These are phyloP conservation scores for Talinum fruticosum DNA, from an alignment of 148 eudicot species.

Conservation along the genomic window DNA sequence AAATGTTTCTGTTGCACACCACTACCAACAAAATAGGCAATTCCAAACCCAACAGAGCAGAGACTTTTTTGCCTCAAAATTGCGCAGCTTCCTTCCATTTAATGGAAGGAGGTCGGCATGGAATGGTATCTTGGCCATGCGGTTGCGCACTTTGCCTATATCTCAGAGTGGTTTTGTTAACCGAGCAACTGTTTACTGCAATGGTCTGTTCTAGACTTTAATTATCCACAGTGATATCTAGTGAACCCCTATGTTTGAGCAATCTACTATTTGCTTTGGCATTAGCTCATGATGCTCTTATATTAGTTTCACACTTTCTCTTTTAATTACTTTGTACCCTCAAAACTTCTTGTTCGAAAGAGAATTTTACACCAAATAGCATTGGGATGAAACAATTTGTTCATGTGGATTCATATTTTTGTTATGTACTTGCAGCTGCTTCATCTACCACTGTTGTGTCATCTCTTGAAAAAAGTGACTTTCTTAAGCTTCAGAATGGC, in stretches of 20 bases:
- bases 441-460: slow-evolving; percentile 47
- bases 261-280: background rate
- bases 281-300: background rate
- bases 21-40: slow-evolving; percentile 71
- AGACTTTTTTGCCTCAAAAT: slow-evolving; percentile 49
- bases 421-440: slow-evolving; percentile 57
- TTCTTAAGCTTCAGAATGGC: slow-evolving; percentile 98
- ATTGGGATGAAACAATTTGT: background rate
- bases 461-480: slow-evolving; percentile 57
- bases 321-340: background rate
- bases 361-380: too few species aligned
- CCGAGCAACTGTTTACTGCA: slow-evolving; percentile 70
- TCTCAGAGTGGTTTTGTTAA: slow-evolving; percentile 45
- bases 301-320: slow-evolving; percentile 1
- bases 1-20: slow-evolving; percentile 65
- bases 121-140: slow-evolving; percentile 65
- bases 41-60: slow-evolving; percentile 51
- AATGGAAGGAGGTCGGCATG: slow-evolving; percentile 73
- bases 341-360: slow-evolving; percentile 8
- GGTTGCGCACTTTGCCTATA: slow-evolving; percentile 50
- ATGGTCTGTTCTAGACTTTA: slow-evolving; percentile 92
- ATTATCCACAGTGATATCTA: slow-evolving; percentile 38
- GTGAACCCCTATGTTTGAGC: slow-evolving; percentile 28
- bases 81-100: slow-evolving; percentile 60
- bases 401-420: slow-evolving; percentile 7